Percentiles rank a stretch among this genome's conserved stretches.
Evolutionary conservation across 2,329 filamentous ascomycete species (phyloP).

Genomic region (Fusarium sp.): DNA sequence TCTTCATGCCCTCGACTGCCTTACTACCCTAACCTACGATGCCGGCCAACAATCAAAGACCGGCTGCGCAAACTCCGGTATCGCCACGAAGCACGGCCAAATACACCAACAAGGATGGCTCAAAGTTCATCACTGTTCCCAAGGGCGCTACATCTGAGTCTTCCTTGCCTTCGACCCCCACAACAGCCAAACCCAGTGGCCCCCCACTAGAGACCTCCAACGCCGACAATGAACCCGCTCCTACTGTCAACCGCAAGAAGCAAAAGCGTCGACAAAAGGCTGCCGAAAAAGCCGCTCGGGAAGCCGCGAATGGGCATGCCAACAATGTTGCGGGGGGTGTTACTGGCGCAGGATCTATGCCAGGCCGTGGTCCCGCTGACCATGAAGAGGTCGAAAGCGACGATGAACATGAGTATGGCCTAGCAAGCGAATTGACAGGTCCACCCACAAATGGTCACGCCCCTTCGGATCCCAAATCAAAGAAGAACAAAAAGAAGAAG

Average conservation of each 20-base stretch:
- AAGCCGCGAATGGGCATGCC: constrained; percentile 58
- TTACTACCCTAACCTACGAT: constrained; percentile 56
- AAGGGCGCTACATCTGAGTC: constrained; percentile 67
- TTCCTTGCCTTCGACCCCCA: constrained; percentile 66
- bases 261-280: constrained; percentile 92
- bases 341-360: constrained; percentile 40
- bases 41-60: constrained; percentile 67
- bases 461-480: constrained; percentile 58
- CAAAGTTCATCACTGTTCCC: constrained; percentile 76
- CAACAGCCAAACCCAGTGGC: constrained; percentile 56
- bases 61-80: constrained; percentile 63
- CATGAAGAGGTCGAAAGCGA: constrained; percentile 69
- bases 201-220: constrained; percentile 45
- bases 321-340: constrained; percentile 49
- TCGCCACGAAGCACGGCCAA: constrained; percentile 70
- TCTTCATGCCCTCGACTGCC: constrained; percentile 57
- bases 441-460: constrained; percentile 50
- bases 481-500: constrained; percentile 79
- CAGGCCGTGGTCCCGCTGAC: constrained; percentile 52
- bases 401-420: constrained; percentile 63
- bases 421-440: constrained; percentile 53
- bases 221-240: constrained; percentile 54
- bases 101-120: constrained; percentile 77
- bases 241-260: constrained; percentile 88
- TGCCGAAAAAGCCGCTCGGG: constrained; percentile 73